Conservation (phyloP, 768 basidiomycete genomes). For the Russula virescens region DNA sequence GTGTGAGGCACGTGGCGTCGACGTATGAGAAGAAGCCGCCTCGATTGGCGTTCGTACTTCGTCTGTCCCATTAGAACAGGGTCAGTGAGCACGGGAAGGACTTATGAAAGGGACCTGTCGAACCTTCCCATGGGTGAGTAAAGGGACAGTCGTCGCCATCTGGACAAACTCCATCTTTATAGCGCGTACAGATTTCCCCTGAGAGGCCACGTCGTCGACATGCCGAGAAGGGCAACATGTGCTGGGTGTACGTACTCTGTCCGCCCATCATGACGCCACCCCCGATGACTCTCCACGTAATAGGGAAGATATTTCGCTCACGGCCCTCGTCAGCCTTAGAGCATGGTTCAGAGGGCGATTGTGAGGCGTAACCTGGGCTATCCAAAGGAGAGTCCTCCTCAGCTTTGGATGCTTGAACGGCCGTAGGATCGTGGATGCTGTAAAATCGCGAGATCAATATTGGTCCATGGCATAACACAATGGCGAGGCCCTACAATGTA, state of each 20-base stretch:
- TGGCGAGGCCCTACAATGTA: slow-evolving; percentile 19
- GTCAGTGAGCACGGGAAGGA: not conserved
- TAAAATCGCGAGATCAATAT: not conserved
- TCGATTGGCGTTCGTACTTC: slow-evolving; percentile 2
- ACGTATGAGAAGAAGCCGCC: not conserved
- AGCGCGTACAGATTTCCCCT: slow-evolving; percentile 30
- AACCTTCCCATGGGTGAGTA: slow-evolving; percentile 26
- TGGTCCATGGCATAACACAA: not conserved
- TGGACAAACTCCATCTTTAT: slow-evolving; percentile 27
- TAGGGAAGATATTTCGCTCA: slow-evolving; percentile 48
- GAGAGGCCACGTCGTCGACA: not conserved
- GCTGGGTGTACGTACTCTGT: slow-evolving; percentile 23
- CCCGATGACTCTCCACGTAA: slow-evolving; percentile 72
- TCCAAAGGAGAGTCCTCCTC: not conserved
- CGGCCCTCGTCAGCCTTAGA: not conserved
- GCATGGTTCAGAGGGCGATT: not conserved
- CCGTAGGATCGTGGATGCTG: slow-evolving; percentile 16
- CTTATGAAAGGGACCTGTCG: not conserved
- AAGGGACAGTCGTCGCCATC: slow-evolving; percentile 29
- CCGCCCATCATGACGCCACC: slow-evolving; percentile 68
- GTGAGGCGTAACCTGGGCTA: not conserved
- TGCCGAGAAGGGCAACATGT: not conserved
- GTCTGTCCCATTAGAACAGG: not conserved
- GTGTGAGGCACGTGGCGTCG: slow-evolving; percentile 14
- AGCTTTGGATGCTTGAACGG: not conserved